Percentiles rank a stretch among this genome's conserved stretches.
Conservation (phyloP, 768 basidiomycete species). For the Pisolithus tinctorius region DNA sequence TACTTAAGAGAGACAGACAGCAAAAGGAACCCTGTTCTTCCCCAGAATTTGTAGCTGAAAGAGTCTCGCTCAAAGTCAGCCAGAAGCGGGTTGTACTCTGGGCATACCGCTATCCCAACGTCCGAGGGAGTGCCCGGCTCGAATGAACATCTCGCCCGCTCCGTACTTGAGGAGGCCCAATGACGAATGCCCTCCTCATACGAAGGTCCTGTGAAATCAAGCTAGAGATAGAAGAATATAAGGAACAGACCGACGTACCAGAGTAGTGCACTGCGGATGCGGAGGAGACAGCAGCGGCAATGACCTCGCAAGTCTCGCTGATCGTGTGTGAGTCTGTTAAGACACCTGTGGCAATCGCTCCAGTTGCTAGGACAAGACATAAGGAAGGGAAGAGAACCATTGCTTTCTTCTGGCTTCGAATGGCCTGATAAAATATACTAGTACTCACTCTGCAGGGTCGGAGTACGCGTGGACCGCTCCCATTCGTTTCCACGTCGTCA, state of each 20-base stretch:
- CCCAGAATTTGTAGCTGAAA: constrained; percentile 26
- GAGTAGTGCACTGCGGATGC: constrained; percentile 41
- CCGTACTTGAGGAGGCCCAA: constrained; percentile 45
- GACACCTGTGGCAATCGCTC: no score
- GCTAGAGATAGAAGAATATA: background rate
- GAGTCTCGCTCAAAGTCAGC: background rate
- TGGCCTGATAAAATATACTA: no score
- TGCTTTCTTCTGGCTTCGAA: no score
- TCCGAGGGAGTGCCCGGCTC: constrained; percentile 52
- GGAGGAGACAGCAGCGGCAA: constrained; percentile 32
- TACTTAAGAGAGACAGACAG: constrained; percentile 4
- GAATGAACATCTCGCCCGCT: constrained; percentile 45
- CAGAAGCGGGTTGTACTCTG: background rate
- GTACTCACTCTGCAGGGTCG: no score
- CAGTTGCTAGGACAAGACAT: no score
- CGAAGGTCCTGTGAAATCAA: constrained; percentile 2
- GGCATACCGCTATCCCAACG: constrained; percentile 39
- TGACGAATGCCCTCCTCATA: constrained; percentile 42
- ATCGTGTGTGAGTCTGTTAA: background rate
- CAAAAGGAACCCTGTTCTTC: constrained; percentile 31
- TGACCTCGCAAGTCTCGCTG: constrained; percentile 28
- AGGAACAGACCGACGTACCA: constrained; percentile 19
- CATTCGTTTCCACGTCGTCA: no score
- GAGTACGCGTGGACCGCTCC: no score
- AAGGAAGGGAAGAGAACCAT: no score